Base-by-base conservation (phyloP, 2,329 filamentous ascomycete genomes). In the Calonectria crousiana region DNA sequence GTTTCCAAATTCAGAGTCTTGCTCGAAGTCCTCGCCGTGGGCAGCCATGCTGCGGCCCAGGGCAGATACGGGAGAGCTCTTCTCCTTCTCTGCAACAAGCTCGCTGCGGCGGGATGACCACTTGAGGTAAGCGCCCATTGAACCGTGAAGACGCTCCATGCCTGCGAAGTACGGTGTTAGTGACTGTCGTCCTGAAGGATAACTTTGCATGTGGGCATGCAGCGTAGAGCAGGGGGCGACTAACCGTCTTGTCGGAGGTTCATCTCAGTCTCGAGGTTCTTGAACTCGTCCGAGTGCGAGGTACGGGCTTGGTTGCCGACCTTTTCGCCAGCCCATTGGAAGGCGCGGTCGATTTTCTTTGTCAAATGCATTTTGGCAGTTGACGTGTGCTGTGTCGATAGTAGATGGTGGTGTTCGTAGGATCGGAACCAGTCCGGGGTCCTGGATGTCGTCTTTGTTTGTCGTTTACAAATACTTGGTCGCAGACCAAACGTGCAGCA, bases 251-350 rank as follows among this genome's bases (percentile, higher is more conserved):
- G 93, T 76, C 96, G 92, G 81, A 98, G 88, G 72, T 91, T 90
- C 95, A 98, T 98, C 86, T 98, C 96, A 70, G 91, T 89, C 86
- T 98, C 96, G 80, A 98, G 87, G 74, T 91, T 91, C 87, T 95
- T 97, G 90, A 98, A 98, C 82, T 98, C 94, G 67, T 98, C 95
- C 0, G 95, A 94, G 77, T 95, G 92, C 83, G 90, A 92, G 13
- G 96, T 98, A 87, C 95, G 97, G 86, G 93, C 91, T 86, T 98
- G 96, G 78, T 92, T 92, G 80, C 96, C 96, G 95, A 98, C 98
- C 87, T 96, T 95, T 88, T 98, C 96, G 79, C 95, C 95, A 47
- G 96, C 95, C 96, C 96, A 98, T 93, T 98, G 96, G 88, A 96
- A 97, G 89, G 98, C 93, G 83, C 96, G 94, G 87, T 96, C 96